Base-by-base conservation (phyloP, 2,329 filamentous ascomycete genomes). In the Epichloe gansuensis region DNA sequence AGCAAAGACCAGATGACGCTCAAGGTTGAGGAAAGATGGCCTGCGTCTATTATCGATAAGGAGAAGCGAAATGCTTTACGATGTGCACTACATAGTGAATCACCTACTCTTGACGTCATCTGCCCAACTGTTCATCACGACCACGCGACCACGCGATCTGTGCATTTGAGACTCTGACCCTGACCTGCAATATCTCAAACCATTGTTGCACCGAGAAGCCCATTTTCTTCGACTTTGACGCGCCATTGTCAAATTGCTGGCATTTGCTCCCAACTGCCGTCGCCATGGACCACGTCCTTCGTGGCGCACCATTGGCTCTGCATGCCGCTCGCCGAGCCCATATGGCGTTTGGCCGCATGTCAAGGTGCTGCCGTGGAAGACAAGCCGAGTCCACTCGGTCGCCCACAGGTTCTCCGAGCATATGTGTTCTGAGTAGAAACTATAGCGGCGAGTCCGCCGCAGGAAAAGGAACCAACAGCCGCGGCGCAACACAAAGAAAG, bases 401-500 rank as follows among this genome's bases (percentile, higher is more conserved):
- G 9, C 5, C 9, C 8, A 12, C 48, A 13, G 12, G 4, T 12
- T 37, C 15, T n/a, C 39, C 17, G n/a, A 25, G 9, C 7, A 35
- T 52, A 9, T 13, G 4, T 9, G 5, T 11, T 6, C 13, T 5
- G n/a, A 43, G 43, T 11, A 51, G 28, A 41, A 17, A 12, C 25
- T 51, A 52, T 8, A 42, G 34, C 44, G 23, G 48, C 9, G 15
- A 45, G 5, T 28, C 37, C 11, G 21, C 13, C 1, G 3, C 37
- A 9, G 38, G 23, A 13, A 46, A 43, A 11, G 8, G 11, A 21
- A 37, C 49, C 1, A 37, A 37, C 28, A 39, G 13, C 12, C 54
- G 54, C 11, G 46, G 45, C 12, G 44, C 45, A 53, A 73, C 74
- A 46, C 78, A 78, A 60, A 69, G 75, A 48, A 75, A 76, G 54